Base-by-base conservation (phyloP, 139 green algal species). In the Chlorella vulgaris region DNA sequence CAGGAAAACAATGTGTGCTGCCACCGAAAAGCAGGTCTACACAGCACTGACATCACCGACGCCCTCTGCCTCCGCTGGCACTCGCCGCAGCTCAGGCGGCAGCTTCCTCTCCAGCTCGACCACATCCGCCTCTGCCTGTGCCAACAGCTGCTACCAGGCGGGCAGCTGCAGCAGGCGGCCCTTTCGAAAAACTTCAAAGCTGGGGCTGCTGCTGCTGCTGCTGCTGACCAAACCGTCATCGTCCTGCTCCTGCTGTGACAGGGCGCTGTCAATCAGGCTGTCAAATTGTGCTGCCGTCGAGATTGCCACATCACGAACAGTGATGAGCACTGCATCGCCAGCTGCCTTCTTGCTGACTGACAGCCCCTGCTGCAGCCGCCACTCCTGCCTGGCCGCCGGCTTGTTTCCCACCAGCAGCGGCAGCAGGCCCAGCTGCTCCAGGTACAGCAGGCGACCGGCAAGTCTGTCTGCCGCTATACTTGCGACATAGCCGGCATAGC, bases 331-430 rank as follows among this genome's bases (percentile, higher is more conserved):
- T 36, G 69, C 43, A 22, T 77, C 47, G 13, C 42, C 42, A 24
- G 42, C 3, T 42, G 69, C 43, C 18, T 5, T 43, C 43, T 28
- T 24, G 18, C 33, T 35, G 7, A 53, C 43, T 22, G 7, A 33
- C 35, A 55, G 28, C 47, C 73, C 36, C 19, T 8, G 33, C 71
- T 78, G 42, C 50, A n/a, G 50, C 50, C 71, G 50, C 50, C 71
- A 66, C 22, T 62, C 4, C 33, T 53, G 50, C 22, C 28, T 47
- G 19, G 6, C 31, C 0, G 10, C 71, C 7, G 0, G 21, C 33
- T 67, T 78, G 47, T 67, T 33, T 47, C 21, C 50, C 50, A 78
- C 71, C 33, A 67, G 73, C 53, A 51, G 53, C 28, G 47, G 69
- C 73, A 39, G 24, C 73, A 69, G 21, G 28, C 73, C 53, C 7